Conservation (phyloP, 768 basidiomycete species). For the Cubamyces sp. region DNA sequence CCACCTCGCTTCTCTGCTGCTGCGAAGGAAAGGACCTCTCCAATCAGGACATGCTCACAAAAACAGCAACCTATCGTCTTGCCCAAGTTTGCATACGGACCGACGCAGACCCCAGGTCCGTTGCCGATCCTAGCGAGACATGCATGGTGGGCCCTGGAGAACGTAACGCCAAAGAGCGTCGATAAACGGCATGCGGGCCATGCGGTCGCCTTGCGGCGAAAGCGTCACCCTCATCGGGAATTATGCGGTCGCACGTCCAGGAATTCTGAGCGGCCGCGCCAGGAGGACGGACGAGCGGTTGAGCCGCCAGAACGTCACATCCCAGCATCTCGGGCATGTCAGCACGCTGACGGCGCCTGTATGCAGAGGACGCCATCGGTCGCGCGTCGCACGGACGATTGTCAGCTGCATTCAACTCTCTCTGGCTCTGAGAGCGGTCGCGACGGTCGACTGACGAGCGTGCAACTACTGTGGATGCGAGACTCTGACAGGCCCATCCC, state of each 20-base stretch:
- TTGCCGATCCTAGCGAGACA: too few relatives aligned
- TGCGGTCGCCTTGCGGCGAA: constrained; percentile 9
- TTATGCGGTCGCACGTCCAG: constrained; percentile 9
- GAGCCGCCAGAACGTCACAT: constrained; percentile 1
- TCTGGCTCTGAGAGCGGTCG: neutral
- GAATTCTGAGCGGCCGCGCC: constrained; percentile 6
- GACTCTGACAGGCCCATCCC: neutral
- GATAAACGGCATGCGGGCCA: neutral
- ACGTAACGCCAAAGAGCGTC: too few relatives aligned
- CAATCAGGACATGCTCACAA: too few relatives aligned
- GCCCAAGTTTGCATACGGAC: too few relatives aligned
- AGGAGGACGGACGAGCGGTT: constrained; percentile 3
- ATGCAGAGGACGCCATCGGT: neutral
- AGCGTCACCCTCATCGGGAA: neutral
- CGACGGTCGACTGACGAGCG: neutral
- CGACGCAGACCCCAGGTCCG: too few relatives aligned
- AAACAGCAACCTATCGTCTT: too few relatives aligned
- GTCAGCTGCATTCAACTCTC: neutral
- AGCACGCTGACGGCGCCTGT: constrained; percentile 5
- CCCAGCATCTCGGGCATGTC: constrained; percentile 4
- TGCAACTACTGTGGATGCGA: neutral
- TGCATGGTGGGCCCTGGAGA: too few relatives aligned
- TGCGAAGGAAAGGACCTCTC: too few relatives aligned
- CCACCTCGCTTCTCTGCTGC: too few relatives aligned
- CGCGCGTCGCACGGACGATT: constrained; percentile 12